Evolutionary conservation across 768 basidiomycete genomes (phyloP), one percentile per base, ranked within the genome.

Genomic region (Pholiota microspora): DNA sequence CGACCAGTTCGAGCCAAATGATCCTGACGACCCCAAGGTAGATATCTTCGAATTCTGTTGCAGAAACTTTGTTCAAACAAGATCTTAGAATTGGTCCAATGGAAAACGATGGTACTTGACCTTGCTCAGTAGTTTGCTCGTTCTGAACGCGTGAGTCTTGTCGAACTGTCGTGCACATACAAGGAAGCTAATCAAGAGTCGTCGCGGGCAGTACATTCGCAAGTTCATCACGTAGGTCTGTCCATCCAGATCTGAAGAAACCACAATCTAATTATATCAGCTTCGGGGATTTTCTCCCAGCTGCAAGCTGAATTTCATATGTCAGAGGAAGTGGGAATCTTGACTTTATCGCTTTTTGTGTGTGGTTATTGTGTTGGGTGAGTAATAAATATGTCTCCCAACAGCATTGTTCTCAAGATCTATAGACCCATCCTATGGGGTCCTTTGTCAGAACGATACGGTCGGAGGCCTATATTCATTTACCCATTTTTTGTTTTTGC

Each of bases 311-410:
- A 80, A 29, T 85, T 85, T 56, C 58, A 70, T 8, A 73, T 86
- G 62, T 76, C 78, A 4, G 16, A 69, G 27, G 83, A 80, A 62
- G 73, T 83, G 23, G 82, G 71, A 4, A 76, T 73, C 7, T 72
- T 87, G 45, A 79, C 78, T 0, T 74, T 87, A 28, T 79, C 86
- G 2, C 73, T 88, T 3, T 88, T 86, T 64, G 78, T 88, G 12
- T 75, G 75, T n/a, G 86, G 86, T n/a, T 87, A 85, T 60, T 82
- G 79, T 56, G 73, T 85, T 18, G 85, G 85, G 72, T 73, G 40
- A 49, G 67, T 58, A 27, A n/a, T 28, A 13, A 32, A 23, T 10
- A 28, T 28, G 1, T 49, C 31, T 34, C 24, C 35, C 18, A 31
- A 35, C 7, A 29, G 23, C 38, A 42, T 23, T 49, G 9, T 9